phyloP scores from a whole-genome alignment of 306 rosid genomes.

The Cucumis hystrix region DNA sequence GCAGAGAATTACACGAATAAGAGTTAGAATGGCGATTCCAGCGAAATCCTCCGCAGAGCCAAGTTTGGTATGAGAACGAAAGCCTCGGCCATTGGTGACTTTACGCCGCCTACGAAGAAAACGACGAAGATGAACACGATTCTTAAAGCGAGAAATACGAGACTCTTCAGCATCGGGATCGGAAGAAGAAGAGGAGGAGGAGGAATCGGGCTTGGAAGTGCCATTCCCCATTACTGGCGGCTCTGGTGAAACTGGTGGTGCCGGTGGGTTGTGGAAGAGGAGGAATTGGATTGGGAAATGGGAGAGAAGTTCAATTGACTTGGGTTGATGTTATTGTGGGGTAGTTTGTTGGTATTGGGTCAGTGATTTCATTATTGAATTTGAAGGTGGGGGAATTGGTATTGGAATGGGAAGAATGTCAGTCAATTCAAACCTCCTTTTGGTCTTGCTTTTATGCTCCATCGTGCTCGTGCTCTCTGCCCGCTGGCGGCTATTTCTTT shows the following conservation, averaged over 20 bases:
- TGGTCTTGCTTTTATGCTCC: background rate
- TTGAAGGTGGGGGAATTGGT: background rate
- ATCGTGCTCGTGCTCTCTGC: background rate
- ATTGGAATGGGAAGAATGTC: background rate
- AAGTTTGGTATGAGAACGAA: constrained; percentile 21
- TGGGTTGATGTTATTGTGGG: background rate
- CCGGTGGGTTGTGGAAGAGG: background rate
- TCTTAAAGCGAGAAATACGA: constrained; percentile 42
- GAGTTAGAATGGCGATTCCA: constrained; percentile 71
- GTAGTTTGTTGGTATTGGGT: background rate
- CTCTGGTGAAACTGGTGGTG: background rate
- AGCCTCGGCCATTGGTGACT: background rate
- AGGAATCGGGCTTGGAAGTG: constrained; percentile 21
- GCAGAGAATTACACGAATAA: constrained; percentile 27
- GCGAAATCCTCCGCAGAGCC: constrained; percentile 40
- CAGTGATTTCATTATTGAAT: background rate
- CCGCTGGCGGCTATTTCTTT: background rate
- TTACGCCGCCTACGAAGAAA: constrained; percentile 6
- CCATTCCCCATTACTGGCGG: constrained; percentile 40
- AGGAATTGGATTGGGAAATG: background rate
- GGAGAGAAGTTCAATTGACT: background rate
- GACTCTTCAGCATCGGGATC: constrained; percentile 12
- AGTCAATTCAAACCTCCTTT: background rate
- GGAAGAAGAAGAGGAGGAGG: background rate
- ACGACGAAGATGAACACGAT: constrained; percentile 28